Percentiles rank a stretch among this genome's conserved stretches.
These are phyloP conservation scores for Oehlia diaphana DNA, from an alignment of 192 early-diverging fungal genomes.

Conservation along the genomic window DNA sequence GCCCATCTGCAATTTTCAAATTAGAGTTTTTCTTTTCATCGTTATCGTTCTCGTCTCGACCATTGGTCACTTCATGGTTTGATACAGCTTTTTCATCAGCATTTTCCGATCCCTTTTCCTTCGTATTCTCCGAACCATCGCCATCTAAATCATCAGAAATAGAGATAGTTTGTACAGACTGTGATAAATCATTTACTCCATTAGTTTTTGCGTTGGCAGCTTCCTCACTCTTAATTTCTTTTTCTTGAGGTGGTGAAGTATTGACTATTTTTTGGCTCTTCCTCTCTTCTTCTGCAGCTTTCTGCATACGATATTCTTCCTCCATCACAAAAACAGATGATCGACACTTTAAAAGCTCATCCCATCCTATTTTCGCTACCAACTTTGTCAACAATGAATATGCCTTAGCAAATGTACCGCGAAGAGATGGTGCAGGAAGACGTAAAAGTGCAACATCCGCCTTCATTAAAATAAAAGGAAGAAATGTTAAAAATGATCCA, in stretches of 20 bases:
- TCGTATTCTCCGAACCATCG: constrained; percentile 2
- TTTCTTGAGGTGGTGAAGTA: constrained; percentile 26
- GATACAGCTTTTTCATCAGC: not conserved
- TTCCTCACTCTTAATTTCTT: constrained; percentile 43
- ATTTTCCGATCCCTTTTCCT: constrained; percentile 12
- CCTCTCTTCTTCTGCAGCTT: constrained; percentile 71
- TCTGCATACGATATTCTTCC: constrained; percentile 86
- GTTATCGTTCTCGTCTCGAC: constrained; percentile 34
- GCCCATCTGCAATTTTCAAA: constrained; percentile 33
- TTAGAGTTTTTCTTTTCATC: constrained; percentile 37
- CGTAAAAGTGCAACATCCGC: constrained; percentile 70
- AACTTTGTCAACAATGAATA: constrained; percentile 83
- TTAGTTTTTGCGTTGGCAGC: constrained; percentile 23
- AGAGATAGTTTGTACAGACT: constrained; percentile 3
- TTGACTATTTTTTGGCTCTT: constrained; percentile 26
- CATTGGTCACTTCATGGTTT: constrained; percentile 43
- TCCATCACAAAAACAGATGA: constrained; percentile 98
- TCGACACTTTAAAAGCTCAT: constrained; percentile 84
- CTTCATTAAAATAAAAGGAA: constrained; percentile 25
- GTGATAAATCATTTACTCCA: constrained; percentile 15
- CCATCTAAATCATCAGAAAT: constrained; percentile 15
- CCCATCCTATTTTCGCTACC: constrained; percentile 89
- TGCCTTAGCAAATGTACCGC: constrained; percentile 91
- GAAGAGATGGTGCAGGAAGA: constrained; percentile 84
- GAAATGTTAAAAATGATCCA: not conserved